Evolutionary conservation across 1,284 basidiomycete species (phyloP), one percentile per base, ranked within the genome.

Genomic region (Ustilago trichophora): DNA sequence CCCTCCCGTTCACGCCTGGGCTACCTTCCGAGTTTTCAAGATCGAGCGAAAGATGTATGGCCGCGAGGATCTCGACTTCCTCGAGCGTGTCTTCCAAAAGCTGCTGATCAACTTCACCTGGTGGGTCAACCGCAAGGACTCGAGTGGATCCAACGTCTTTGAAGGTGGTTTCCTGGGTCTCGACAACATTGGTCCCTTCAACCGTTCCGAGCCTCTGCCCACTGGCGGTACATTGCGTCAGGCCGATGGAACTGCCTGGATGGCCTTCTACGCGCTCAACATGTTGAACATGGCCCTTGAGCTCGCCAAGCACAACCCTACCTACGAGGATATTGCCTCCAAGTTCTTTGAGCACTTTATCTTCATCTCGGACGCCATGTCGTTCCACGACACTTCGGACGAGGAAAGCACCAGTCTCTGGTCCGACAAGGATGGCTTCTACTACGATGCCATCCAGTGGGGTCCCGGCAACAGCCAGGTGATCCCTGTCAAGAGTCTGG

Each of bases 251-350:
- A 98, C 95, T 6, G 92, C 93, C 0, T 98, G 95, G 95, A 98
- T 98, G 95, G 94, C 92, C 24, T 98, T 98, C 85, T 98, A 95
- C 82, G 92, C 89, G 73, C 84, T 98, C 60, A 95, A 95, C 79
- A 98, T 98, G 93, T 84, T 98, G 80, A 95, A 91, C 82, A 98
- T 98, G 82, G 93, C 95, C 0, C 87, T 98, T 43, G 95, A 98
- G 83, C 85, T 98, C 31, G 95, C 95, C 46, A 97, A 98, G 84
- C 93, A 98, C 83, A 98, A 98, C 81, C 85, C 90, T 3, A 92
- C 93, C 2, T 98, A 98, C 81, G 95, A 98, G 83, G 95, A 98
- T 82, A 98, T 98, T 68, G 95, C 95, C n/a, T 96, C 93, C 60
- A 98, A 98, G 82, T 95, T 95, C 83, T 94, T 95, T 64, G 92